These are phyloP conservation scores for Trichoderma reesei DNA, from an alignment of 495 filamentous ascomycete species.

Conservation along the genomic window DNA sequence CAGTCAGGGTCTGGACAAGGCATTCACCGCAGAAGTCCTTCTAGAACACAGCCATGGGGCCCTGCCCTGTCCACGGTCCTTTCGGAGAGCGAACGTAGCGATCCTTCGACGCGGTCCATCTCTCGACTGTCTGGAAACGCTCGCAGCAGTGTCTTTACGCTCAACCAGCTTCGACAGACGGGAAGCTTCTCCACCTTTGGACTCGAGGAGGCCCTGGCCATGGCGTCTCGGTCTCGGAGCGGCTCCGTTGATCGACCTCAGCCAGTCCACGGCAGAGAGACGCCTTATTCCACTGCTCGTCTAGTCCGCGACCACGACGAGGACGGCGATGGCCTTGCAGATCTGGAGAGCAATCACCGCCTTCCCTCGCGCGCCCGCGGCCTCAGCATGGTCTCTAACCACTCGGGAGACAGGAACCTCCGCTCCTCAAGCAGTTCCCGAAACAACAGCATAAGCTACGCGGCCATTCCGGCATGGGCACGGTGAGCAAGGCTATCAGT, in stretches of 20 bases:
- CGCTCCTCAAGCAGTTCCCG: conserved; percentile 40
- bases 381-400: conserved; percentile 30
- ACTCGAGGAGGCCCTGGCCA: background rate
- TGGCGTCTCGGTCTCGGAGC: conserved; percentile 23
- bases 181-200: conserved; percentile 7
- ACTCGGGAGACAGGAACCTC: conserved; percentile 36
- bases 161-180: conserved; percentile 16
- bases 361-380: conserved; percentile 38
- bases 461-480: conserved; percentile 56
- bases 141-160: conserved; percentile 25
- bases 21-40: conserved; percentile 1
- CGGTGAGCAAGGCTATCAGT: conserved; percentile 25
- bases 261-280: conserved; percentile 24
- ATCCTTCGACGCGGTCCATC: conserved; percentile 29
- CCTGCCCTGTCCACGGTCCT: conserved; percentile 65
- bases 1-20: background rate
- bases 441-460: conserved; percentile 40
- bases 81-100: conserved; percentile 49
- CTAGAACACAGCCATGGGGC: conserved; percentile 49
- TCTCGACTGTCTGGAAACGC: conserved; percentile 31
- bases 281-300: conserved; percentile 14
- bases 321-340: conserved; percentile 44
- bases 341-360: conserved; percentile 32
- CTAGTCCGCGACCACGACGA: conserved; percentile 43
- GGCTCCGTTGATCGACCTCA: conserved; percentile 32